Conservation (phyloP, 2,329 filamentous ascomycete species). For the Cercospora sp. region DNA sequence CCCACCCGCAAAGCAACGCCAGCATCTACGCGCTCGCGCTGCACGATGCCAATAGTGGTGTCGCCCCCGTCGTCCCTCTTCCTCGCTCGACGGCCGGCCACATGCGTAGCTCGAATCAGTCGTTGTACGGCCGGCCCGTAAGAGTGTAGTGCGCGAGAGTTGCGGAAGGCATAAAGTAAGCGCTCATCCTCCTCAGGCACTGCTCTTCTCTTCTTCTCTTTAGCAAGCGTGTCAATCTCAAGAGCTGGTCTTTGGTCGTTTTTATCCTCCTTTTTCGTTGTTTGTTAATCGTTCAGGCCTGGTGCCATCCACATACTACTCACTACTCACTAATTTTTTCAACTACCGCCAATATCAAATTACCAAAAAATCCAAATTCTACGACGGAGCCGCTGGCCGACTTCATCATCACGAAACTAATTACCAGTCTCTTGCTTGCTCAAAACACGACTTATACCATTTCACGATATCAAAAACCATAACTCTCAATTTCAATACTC, state of each 20-base stretch:
- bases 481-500: conserved; percentile 16
- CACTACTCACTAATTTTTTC: conserved; percentile 34
- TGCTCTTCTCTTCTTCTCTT: conserved; percentile 42
- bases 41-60: conserved; percentile 34
- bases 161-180: conserved; percentile 15
- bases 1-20: conserved; percentile 17
- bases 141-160: not conserved
- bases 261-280: conserved; percentile 43
- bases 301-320: conserved; percentile 41
- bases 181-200: conserved; percentile 26
- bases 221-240: conserved; percentile 55
- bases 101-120: conserved; percentile 16
- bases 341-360: conserved; percentile 28
- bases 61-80: conserved; percentile 4
- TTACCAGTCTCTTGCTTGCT: conserved; percentile 53
- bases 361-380: conserved; percentile 33
- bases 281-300: conserved; percentile 48
- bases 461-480: conserved; percentile 26
- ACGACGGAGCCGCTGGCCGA: conserved; percentile 39
- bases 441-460: conserved; percentile 38
- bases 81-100: conserved; percentile 6
- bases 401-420: conserved; percentile 39
- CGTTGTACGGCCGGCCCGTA: conserved; percentile 14
- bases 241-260: conserved; percentile 54
- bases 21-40: conserved; percentile 31